These are phyloP conservation scores for Kregervanrija fluxuum DNA, from an alignment of 805 yeast species.

Conservation along the genomic window DNA sequence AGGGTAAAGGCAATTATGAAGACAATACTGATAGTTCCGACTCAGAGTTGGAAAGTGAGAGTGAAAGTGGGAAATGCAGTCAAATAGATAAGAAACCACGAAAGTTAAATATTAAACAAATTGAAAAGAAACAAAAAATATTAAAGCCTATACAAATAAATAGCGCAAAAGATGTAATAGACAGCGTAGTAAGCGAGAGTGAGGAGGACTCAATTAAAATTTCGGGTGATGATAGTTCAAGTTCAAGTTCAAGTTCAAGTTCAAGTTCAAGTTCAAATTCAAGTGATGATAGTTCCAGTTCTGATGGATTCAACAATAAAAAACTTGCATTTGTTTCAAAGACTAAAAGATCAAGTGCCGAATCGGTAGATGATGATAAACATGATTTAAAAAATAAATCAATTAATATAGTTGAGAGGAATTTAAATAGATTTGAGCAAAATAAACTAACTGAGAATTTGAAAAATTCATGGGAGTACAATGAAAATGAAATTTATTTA, in stretches of 20 bases:
- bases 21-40: background rate
- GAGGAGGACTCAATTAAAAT: background rate
- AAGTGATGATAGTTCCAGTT: background rate
- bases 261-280: background rate
- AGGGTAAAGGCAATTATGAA: constrained; percentile 3
- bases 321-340: constrained; percentile 3
- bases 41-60: constrained; percentile 1
- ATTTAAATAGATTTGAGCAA: constrained; percentile 14
- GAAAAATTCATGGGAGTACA: constrained; percentile 13
- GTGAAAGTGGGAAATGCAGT: background rate
- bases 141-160: too few relatives aligned
- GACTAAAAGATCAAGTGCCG: constrained; percentile 5
- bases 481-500: constrained; percentile 17
- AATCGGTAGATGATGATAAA: background rate
- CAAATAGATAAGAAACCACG: background rate
- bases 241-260: background rate
- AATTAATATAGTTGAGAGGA: constrained; percentile 21
- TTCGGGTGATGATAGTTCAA: background rate
- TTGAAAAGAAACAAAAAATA: too few relatives aligned
- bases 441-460: constrained; percentile 16
- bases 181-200: constrained; percentile 2
- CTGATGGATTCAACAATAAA: background rate
- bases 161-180: background rate
- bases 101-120: too few relatives aligned
- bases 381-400: constrained; percentile 10